phyloP scores from a whole-genome alignment of 2,329 filamentous ascomycete genomes.

The Fusarium sp. region DNA sequence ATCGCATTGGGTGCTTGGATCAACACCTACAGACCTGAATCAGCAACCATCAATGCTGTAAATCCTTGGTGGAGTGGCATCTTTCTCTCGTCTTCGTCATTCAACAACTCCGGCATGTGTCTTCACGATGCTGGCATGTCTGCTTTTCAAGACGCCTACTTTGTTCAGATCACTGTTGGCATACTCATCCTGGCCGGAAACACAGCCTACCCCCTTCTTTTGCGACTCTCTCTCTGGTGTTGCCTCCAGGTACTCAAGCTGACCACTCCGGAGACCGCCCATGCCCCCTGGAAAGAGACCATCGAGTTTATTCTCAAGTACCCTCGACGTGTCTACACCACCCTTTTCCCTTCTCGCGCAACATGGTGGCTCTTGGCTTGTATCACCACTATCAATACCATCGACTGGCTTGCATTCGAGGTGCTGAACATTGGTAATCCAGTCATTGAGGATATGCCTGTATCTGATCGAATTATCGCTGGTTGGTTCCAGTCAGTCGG shows the following conservation, averaged over 20 bases:
- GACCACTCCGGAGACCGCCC: conserved; percentile 52
- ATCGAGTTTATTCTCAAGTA: conserved; percentile 67
- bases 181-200: conserved; percentile 73
- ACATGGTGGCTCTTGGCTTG: conserved; percentile 76
- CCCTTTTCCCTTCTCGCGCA: conserved; percentile 71
- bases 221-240: conserved; percentile 70
- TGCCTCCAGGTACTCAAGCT: conserved; percentile 56
- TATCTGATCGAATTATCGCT: conserved; percentile 68
- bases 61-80: conserved; percentile 77
- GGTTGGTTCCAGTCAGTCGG: conserved; percentile 73
- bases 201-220: conserved; percentile 73
- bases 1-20: conserved; percentile 74
- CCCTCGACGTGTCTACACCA: conserved; percentile 70
- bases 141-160: conserved; percentile 66
- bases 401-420: conserved; percentile 75
- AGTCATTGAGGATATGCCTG: conserved; percentile 63
- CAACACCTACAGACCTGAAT: conserved; percentile 60
- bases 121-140: conserved; percentile 75
- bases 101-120: conserved; percentile 79
- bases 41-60: conserved; percentile 66
- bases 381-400: conserved; percentile 68
- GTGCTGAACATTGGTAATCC: conserved; percentile 73
- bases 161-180: conserved; percentile 65
- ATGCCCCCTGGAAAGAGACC: conserved; percentile 59
- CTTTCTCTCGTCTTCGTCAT: conserved; percentile 76